Evolutionary conservation across 805 yeast genomes (phyloP), one percentile per base, ranked within the genome.

Genomic region (Nakazawaea pomicola): DNA sequence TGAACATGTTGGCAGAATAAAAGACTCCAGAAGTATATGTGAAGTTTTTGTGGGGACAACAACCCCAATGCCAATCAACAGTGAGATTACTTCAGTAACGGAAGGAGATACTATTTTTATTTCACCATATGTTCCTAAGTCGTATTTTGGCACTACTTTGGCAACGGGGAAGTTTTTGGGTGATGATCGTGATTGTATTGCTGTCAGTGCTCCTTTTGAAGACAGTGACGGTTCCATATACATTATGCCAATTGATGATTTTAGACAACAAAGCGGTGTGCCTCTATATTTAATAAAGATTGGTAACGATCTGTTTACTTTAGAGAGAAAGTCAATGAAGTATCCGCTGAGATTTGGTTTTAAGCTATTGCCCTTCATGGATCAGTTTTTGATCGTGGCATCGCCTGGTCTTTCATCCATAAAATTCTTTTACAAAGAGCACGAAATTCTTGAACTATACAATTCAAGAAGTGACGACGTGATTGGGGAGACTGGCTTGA

Each of bases 341-440:
- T 58, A 51, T 39, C 62, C 68, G 4, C 46, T 55, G 0, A 51
- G 66, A 34, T 75, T 72, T 49, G 85, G 85, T 0, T 50, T 62
- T 0, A 48, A 59, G 2, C 45, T 74, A 31, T 56, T 59, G 0
- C 48, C 48, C 1, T 58, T 67, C 46, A 50, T 43, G 1, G 15
- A 51, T 1, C 62, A 68, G 8, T 62, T 65, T 36, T 53, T 78
- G 6, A 64, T 70, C 0, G 64, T 76, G 4, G 55, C 76, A 1
- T 68, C 72, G 39, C 83, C 85, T 0, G 84, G 85, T 0, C 30
- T 53, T 0, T 74, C 79, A 4, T 45, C 51, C 1, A 36, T 80
- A 1, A 64, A 66, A 35, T 42, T 76, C 6, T 74, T 57, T 44
- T 48, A 51, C 11, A 49, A 52, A 20, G 44, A 49, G 3, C 46